These are phyloP conservation scores for Seminavis robusta DNA, from an alignment of 108 stramenopile genomes.

Conservation along the genomic window DNA sequence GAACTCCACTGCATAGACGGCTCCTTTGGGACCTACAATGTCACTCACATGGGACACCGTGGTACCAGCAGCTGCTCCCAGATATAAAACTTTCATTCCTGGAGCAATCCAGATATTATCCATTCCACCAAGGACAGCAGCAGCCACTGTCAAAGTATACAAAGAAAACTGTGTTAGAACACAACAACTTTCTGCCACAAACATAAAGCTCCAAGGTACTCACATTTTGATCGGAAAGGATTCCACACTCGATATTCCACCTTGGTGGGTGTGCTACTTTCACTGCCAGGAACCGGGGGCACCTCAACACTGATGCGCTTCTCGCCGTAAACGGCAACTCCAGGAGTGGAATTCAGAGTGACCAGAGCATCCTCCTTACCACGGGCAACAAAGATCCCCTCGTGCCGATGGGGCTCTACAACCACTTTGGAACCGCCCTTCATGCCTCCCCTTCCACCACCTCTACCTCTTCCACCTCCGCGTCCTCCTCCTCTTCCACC, in stretches of 20 bases:
- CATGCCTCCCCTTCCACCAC: conserved; percentile 72
- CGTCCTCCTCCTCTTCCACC: conserved; percentile 50
- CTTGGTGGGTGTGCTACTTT: conserved; percentile 91
- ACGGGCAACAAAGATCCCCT: conserved; percentile 97
- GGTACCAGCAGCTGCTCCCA: conserved; percentile 98
- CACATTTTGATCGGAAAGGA: conserved; percentile 98
- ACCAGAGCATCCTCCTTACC: conserved; percentile 99
- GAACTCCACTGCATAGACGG: conserved; percentile 99
- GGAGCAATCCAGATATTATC: conserved; percentile 98
- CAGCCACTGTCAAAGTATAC: conserved; percentile 66
- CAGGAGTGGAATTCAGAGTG: conserved; percentile 96
- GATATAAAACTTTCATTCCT: conserved; percentile 96
- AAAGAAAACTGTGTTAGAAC: conserved; percentile 1
- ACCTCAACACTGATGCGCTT: conserved; percentile 96
- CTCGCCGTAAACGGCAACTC: conserved; percentile 99
- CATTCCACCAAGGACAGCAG: conserved; percentile 98
- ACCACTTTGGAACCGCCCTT: conserved; percentile 95
- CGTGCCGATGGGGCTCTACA: conserved; percentile 95
- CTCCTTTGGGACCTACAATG: conserved; percentile 96
- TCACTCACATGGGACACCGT: conserved; percentile 99
- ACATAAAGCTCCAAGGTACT: conserved; percentile 20
- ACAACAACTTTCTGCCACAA: background rate
- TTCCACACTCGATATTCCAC: conserved; percentile 99
- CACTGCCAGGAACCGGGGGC: conserved; percentile 66
- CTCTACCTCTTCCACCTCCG: conserved; percentile 60